Evolutionary conservation across 805 yeast genomes (phyloP), one percentile per base, ranked within the genome.

Genomic region (Candida montana): DNA sequence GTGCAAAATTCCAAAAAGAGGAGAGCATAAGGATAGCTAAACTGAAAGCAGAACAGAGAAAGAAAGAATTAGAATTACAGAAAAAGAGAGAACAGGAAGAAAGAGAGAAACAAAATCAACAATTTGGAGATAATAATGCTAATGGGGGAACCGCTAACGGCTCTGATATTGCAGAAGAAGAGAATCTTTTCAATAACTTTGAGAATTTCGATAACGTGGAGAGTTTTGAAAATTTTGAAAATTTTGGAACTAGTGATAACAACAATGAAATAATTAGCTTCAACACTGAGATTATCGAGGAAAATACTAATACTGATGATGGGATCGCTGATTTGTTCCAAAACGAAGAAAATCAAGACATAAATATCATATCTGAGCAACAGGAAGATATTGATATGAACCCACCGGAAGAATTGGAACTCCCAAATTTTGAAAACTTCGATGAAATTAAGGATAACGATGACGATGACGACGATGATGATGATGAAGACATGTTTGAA

Each of bases 151-250:
- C 23, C n/a, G 18, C 18, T 8, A 18, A 28, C 12, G 41, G 40
- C 8, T 24, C 43, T 12, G 36, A 32, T 27, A 34, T 41, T 26
- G 43, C 42, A 31, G 47, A 47, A 27, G 54, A 49, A 21, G 45
- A 55, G 17, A 47, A 53, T 16, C 21, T 32, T 21, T 54, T 54
- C 26, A 58, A 57, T 20, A 58, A 59, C 27, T 65, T 63, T 40
- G 65, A 57, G 9, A 52, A 57, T 28, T 63, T 64, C 44, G 64
- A 52, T 12, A 54, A 52, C 27, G 47, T 61, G 39, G 41, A 31
- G 31, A 57, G 65, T 58, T 45, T 49, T 16, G 62, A 58, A 23
- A 21, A 21, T 9, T 9, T 9, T n/a, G n/a, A n/a, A n/a, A n/a
- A n/a, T n/a, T n/a, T n/a, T n/a, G n/a, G n/a, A n/a, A n/a, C n/a